A percentile compares a stretch with the other conserved stretches of the same genome.
These are phyloP conservation scores for Wallacemonas sp. DNA, from an alignment of 208 protist species.

Conservation along the genomic window DNA sequence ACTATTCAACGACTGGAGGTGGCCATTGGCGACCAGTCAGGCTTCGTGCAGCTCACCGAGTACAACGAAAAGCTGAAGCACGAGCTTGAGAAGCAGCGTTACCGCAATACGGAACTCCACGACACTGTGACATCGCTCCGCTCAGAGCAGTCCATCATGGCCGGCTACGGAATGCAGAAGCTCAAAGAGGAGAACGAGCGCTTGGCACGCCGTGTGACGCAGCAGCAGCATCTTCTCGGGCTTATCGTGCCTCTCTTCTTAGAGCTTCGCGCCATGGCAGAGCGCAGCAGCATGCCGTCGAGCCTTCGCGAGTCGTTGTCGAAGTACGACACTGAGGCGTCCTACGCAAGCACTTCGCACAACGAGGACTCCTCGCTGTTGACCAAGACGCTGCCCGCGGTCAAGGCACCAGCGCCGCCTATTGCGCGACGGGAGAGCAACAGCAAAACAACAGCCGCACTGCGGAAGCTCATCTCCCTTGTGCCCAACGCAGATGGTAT, in stretches of 20 bases:
- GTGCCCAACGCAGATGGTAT: neutral
- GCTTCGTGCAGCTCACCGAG: slow-evolving; percentile 72
- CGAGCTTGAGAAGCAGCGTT: slow-evolving; percentile 52
- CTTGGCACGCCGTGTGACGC: slow-evolving; percentile 47
- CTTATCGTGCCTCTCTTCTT: slow-evolving; percentile 65
- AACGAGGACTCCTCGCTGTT: neutral
- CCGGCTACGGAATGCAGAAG: slow-evolving; percentile 65
- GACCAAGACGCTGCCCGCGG: slow-evolving; percentile 9
- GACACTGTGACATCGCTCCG: slow-evolving; percentile 68
- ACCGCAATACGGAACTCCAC: slow-evolving; percentile 48
- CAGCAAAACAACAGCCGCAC: neutral
- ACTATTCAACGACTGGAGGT: slow-evolving; percentile 86
- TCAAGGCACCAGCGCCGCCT: slow-evolving; percentile 9
- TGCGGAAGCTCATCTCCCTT: slow-evolving; percentile 2
- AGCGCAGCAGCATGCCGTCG: slow-evolving; percentile 42
- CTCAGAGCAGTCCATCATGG: slow-evolving; percentile 72
- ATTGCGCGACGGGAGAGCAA: neutral
- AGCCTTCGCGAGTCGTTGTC: slow-evolving; percentile 51
- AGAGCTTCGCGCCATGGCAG: slow-evolving; percentile 63
- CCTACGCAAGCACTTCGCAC: slow-evolving; percentile 5
- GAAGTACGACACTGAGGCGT: slow-evolving; percentile 43
- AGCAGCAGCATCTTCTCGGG: slow-evolving; percentile 51
- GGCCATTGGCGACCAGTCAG: slow-evolving; percentile 63
- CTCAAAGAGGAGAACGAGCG: slow-evolving; percentile 78
- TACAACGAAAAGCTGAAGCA: slow-evolving; percentile 66